Conservation (phyloP, 176 grass and related monocot genomes). For the Paspalum notatum region DNA sequence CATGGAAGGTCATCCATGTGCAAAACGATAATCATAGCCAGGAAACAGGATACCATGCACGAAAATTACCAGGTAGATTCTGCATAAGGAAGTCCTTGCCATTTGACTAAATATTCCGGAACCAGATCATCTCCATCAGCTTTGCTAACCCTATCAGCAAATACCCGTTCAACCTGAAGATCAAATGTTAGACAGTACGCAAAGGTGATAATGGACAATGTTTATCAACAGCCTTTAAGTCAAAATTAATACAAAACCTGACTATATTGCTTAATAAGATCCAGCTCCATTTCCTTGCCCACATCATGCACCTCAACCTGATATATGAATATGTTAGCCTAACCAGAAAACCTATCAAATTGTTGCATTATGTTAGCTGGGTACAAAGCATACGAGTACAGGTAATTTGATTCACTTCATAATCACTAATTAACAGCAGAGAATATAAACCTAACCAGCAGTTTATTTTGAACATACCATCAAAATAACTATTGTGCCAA, state of each 20-base stretch:
- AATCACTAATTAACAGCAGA: slow-evolving; percentile 1
- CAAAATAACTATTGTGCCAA: not conserved
- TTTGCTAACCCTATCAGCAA: slow-evolving; percentile 95
- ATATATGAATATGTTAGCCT: slow-evolving; percentile 34
- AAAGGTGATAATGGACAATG: not conserved
- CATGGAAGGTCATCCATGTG: slow-evolving; percentile 11
- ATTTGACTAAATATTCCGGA: slow-evolving; percentile 97
- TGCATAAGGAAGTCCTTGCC: slow-evolving; percentile 99
- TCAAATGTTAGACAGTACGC: slow-evolving; percentile 48
- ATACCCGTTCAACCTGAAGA: slow-evolving; percentile 96
- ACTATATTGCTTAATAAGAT: slow-evolving; percentile 98
- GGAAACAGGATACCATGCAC: slow-evolving; percentile 25
- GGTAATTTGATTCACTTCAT: not conserved
- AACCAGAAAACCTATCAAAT: slow-evolving; percentile 19
- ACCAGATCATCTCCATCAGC: slow-evolving; percentile 81
- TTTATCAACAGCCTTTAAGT: slow-evolving; percentile 21
- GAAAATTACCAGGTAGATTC: slow-evolving; percentile 94
- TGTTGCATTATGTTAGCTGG: slow-evolving; percentile 8
- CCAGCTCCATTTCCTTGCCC: slow-evolving; percentile 97
- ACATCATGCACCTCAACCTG: slow-evolving; percentile 99
- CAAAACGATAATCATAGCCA: slow-evolving; percentile 16
- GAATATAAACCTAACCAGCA: not conserved
- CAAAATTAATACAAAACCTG: slow-evolving; percentile 60
- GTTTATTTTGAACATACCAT: not conserved
- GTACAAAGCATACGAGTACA: not conserved